phyloP scores from a whole-genome alignment of 129 eudicot species.

The Heracleum sosnowskyi region DNA sequence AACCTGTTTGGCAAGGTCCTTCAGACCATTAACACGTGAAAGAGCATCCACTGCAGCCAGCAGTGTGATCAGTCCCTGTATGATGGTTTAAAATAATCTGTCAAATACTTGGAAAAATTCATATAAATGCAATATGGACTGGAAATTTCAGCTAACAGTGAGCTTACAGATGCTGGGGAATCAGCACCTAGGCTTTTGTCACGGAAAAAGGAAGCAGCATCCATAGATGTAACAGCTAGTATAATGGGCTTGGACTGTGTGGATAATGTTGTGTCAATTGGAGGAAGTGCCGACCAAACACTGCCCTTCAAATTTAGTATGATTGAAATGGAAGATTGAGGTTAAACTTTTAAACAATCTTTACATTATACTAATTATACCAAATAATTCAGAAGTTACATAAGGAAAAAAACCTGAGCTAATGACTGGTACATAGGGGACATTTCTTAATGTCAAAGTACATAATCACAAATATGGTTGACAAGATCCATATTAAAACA shows the following conservation, averaged over 20 bases:
- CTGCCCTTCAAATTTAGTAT: conserved; percentile 87
- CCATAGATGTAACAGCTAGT: conserved; percentile 83
- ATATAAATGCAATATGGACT: background rate
- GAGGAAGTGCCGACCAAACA: conserved; percentile 97
- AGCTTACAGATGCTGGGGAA: conserved; percentile 84
- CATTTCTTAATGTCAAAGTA: background rate
- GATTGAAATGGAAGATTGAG: conserved; percentile 25
- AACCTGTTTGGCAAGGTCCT: conserved; percentile 78
- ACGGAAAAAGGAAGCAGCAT: conserved; percentile 94
- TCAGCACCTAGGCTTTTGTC: conserved; percentile 97
- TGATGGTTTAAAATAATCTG: conserved; percentile 11
- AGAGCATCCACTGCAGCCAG: conserved; percentile 98
- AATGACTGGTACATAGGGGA: background rate
- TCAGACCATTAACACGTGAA: conserved; percentile 52
- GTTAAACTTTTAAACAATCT: conserved; percentile 19
- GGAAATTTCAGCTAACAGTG: background rate
- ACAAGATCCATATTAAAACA: background rate
- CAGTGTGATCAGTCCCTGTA: conserved; percentile 76
- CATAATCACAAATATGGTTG: background rate
- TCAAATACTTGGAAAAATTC: background rate
- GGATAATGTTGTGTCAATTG: conserved; percentile 44
- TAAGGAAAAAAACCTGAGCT: background rate
- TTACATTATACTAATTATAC: background rate
- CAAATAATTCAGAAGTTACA: background rate
- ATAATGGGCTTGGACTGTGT: conserved; percentile 48